Evolutionary conservation across 768 basidiomycete species (phyloP).

Genomic region (Kwoniella europaea): DNA sequence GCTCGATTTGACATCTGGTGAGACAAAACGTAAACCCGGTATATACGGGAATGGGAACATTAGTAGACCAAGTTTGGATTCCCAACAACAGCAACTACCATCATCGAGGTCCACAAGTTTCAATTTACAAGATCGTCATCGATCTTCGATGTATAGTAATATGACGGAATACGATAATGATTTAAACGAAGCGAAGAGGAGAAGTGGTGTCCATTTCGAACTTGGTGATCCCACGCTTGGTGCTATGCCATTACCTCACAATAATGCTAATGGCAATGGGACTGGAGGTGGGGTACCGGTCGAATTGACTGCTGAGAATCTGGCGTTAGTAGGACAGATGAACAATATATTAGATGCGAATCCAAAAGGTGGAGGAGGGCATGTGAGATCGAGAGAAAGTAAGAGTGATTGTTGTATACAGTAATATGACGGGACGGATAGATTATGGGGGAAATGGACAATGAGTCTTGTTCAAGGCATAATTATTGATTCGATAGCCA

Average conservation of each 20-base stretch:
- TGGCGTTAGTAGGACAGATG: neutral
- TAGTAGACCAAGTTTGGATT: slow-evolving; percentile 17
- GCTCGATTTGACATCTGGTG: neutral
- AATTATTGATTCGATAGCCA: no score
- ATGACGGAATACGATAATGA: slow-evolving; percentile 20
- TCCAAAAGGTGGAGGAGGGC: neutral
- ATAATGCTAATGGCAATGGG: neutral
- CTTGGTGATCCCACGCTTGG: neutral
- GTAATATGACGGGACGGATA: neutral
- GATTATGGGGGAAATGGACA: neutral
- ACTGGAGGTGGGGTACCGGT: neutral
- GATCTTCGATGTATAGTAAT: slow-evolving; percentile 21
- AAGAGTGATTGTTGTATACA: slow-evolving; percentile 36
- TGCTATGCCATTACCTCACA: neutral
- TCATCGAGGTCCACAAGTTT: slow-evolving; percentile 17
- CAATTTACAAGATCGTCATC: slow-evolving; percentile 6
- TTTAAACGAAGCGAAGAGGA: slow-evolving; percentile 9
- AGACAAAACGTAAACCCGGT: neutral
- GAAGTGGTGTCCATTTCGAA: slow-evolving; percentile 16
- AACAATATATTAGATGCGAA: neutral
- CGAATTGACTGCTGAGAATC: slow-evolving; percentile 7
- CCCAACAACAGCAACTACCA: neutral
- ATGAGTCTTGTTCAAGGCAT: neutral
- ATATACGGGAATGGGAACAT: neutral
- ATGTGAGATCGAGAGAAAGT: slow-evolving; percentile 27